phyloP scores from a whole-genome alignment of 192 early-diverging fungal species.

The Rhizophlyctis rosea region DNA sequence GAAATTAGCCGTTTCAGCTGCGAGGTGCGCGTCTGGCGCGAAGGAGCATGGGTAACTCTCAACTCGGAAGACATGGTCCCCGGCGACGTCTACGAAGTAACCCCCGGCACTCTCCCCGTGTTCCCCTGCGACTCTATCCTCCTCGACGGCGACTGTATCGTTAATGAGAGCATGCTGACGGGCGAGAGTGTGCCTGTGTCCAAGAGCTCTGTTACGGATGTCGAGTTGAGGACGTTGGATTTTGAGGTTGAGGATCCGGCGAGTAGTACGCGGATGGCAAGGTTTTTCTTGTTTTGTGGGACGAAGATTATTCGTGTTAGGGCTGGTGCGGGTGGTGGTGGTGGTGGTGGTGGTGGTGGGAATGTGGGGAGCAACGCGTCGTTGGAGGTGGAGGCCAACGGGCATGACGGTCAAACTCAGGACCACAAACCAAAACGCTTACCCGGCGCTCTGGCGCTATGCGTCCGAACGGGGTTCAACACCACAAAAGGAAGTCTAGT shows the following conservation, averaged over 20 bases:
- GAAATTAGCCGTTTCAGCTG: constrained; percentile 90
- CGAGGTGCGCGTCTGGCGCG: constrained; percentile 67
- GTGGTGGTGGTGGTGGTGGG: constrained; percentile 53
- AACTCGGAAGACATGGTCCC: constrained; percentile 85
- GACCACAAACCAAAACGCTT: too few relatives aligned
- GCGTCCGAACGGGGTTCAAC: constrained; percentile 90
- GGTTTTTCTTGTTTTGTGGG: constrained; percentile 88
- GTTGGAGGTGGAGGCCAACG: constrained; percentile 39
- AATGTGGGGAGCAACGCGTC: constrained; percentile 23
- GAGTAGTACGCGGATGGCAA: constrained; percentile 70
- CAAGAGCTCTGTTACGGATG: constrained; percentile 74
- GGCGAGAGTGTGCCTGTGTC: constrained; percentile 95
- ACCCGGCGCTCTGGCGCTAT: constrained; percentile 74
- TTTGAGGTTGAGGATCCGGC: constrained; percentile 61
- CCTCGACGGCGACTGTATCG: constrained; percentile 90
- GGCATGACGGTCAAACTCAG: constrained; percentile 8
- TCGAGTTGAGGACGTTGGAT: constrained; percentile 61
- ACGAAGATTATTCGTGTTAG: constrained; percentile 88
- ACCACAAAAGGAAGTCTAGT: constrained; percentile 94
- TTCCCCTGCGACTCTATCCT: constrained; percentile 93
- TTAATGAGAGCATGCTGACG: constrained; percentile 97
- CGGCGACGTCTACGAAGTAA: constrained; percentile 87
- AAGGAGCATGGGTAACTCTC: constrained; percentile 44
- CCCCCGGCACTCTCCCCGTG: constrained; percentile 25
- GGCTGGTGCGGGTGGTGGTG: constrained; percentile 27